Conservation (phyloP, 1,284 basidiomycete genomes). For the Pyrrhoderma noxium region DNA sequence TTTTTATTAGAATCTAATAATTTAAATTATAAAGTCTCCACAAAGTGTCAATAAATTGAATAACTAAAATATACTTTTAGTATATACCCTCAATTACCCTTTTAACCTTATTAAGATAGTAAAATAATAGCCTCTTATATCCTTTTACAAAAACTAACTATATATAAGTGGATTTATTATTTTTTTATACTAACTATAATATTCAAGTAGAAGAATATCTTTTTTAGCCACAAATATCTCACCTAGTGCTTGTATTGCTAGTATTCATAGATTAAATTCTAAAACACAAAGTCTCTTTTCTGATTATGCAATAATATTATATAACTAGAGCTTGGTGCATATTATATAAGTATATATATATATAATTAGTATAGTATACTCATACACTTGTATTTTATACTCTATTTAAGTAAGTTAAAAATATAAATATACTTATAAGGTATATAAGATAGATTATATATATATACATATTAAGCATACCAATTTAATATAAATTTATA, state of each 20-base stretch:
- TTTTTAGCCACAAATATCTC: conserved; percentile 79
- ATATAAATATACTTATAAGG: too few species aligned
- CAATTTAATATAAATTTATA: too few species aligned
- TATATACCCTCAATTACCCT: conserved; percentile 53
- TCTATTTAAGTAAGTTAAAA: too few species aligned
- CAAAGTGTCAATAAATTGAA: conserved; percentile 13
- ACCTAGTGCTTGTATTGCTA: conserved; percentile 82
- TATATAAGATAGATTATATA: too few species aligned
- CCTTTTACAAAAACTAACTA: conserved; percentile 78
- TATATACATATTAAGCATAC: too few species aligned
- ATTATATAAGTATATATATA: too few species aligned
- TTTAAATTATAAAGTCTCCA: conserved; percentile 61
- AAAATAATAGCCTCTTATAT: conserved; percentile 58
- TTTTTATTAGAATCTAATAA: conserved; percentile 87
- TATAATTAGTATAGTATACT: too few species aligned
- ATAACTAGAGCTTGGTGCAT: too few species aligned
- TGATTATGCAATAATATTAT: conserved; percentile 88
- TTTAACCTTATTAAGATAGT: conserved; percentile 47
- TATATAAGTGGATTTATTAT: conserved; percentile 69
- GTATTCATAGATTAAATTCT: conserved; percentile 62
- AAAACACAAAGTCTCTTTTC: conserved; percentile 86
- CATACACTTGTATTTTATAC: too few species aligned
- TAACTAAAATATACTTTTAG: conserved; percentile 5
- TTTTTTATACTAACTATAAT: conserved; percentile 74
- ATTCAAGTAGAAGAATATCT: conserved; percentile 85